A percentile compares a stretch with the other conserved stretches of the same genome.
These are phyloP conservation scores for Aegilops tauschii DNA, from an alignment of 176 grass and related monocot genomes.

Conservation along the genomic window DNA sequence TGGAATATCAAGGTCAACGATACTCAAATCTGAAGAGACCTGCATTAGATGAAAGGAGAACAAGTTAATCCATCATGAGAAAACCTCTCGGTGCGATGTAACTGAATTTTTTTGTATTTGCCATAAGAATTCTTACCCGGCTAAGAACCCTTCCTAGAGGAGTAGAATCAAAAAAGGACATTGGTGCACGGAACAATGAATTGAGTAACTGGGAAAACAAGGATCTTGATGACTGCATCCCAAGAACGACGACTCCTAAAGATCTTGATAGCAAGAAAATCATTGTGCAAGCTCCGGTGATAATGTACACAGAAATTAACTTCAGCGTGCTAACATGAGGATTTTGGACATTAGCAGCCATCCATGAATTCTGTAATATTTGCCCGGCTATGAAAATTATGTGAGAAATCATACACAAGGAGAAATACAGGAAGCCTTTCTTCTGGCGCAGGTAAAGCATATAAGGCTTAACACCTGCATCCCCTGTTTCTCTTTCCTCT, in stretches of 20 bases:
- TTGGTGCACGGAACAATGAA: conserved; percentile 76
- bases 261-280: conserved; percentile 70
- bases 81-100: neutral
- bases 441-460: conserved; percentile 69
- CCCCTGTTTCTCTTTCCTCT: conserved; percentile 86
- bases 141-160: conserved; percentile 91
- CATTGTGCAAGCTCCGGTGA: conserved; percentile 48
- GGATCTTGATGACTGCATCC: conserved; percentile 76
- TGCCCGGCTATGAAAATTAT: conserved; percentile 59
- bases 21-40: conserved; percentile 84
- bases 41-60: conserved; percentile 23
- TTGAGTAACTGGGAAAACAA: conserved; percentile 76
- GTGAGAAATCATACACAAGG: conserved; percentile 43
- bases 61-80: neutral
- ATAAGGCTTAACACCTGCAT: conserved; percentile 77
- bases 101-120: neutral
- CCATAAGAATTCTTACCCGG: conserved; percentile 54
- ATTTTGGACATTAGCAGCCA: conserved; percentile 88
- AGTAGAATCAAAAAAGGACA: conserved; percentile 92
- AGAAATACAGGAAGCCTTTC: conserved; percentile 68
- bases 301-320: conserved; percentile 74
- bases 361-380: conserved; percentile 90
- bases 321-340: conserved; percentile 55
- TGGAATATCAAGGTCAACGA: conserved; percentile 87
- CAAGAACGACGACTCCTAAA: conserved; percentile 46